phyloP scores from a whole-genome alignment of 2,329 filamentous ascomycete genomes.

The Pseudogymnoascus verrucosus region DNA sequence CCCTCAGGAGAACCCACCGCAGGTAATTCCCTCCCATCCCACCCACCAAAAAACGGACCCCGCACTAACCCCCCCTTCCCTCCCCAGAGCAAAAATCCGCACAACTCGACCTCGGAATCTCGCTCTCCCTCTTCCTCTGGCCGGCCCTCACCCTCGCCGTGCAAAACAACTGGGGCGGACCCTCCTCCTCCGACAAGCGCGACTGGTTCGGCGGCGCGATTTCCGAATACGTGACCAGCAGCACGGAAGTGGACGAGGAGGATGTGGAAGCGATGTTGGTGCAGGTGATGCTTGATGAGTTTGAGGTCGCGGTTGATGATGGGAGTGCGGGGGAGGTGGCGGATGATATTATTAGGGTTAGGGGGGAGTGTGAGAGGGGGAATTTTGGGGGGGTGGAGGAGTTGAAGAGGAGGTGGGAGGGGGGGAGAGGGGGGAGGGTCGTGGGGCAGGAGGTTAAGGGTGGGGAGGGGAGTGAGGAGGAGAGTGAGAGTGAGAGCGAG shows the following conservation, averaged over 20 bases:
- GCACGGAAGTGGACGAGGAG: conserved; percentile 58
- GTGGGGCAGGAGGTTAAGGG: no score
- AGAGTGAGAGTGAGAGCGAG: no score
- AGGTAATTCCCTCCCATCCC: conserved; percentile 14
- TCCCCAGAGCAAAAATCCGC: conserved; percentile 45
- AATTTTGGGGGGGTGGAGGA: conserved; percentile 56
- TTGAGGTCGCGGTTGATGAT: conserved; percentile 87
- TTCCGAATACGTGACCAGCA: conserved; percentile 62
- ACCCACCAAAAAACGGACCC: neutral
- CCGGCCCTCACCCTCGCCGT: conserved; percentile 80
- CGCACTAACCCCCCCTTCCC: conserved; percentile 23
- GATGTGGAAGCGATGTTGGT: conserved; percentile 80
- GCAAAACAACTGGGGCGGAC: conserved; percentile 79
- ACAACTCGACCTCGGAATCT: conserved; percentile 79
- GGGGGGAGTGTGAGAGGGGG: conserved; percentile 55
- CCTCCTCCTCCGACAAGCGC: conserved; percentile 75
- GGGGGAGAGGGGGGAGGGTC: no score
- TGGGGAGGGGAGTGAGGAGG: no score
- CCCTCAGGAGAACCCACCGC: conserved; percentile 5
- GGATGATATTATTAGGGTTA: conserved; percentile 59
- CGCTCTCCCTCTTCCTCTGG: conserved; percentile 81
- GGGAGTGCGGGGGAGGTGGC: conserved; percentile 72
- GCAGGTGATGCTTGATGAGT: conserved; percentile 92
- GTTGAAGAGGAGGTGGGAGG: no score
- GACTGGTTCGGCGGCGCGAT: conserved; percentile 93